These are phyloP conservation scores for Coleophoma cylindrospora DNA, from an alignment of 2,329 filamentous ascomycete genomes.

Conservation along the genomic window DNA sequence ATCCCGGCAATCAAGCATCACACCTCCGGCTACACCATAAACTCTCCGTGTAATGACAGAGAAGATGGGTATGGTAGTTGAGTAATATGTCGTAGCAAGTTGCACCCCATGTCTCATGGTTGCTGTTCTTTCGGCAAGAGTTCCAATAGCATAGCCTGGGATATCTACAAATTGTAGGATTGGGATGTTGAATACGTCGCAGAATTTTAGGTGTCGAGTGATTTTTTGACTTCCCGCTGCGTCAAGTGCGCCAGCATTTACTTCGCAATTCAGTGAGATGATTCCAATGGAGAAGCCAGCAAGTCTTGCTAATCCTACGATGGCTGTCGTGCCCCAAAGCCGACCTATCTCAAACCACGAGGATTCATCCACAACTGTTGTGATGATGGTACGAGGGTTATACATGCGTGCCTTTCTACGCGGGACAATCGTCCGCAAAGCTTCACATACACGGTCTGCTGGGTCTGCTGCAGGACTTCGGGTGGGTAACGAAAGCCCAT, in stretches of 20 bases:
- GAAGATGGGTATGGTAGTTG: constrained; percentile 58
- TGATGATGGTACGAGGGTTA: constrained; percentile 51
- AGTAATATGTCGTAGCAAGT: constrained; percentile 56
- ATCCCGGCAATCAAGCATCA: constrained; percentile 59
- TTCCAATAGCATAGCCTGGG: constrained; percentile 60
- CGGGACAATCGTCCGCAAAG: constrained; percentile 51
- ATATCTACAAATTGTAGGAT: constrained; percentile 60
- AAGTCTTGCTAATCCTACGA: constrained; percentile 54
- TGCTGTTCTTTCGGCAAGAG: constrained; percentile 54
- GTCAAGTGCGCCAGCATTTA: constrained; percentile 56
- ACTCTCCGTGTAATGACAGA: constrained; percentile 55
- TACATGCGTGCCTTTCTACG: constrained; percentile 55
- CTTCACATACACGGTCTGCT: constrained; percentile 39
- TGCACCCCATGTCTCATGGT: constrained; percentile 62
- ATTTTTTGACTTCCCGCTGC: constrained; percentile 57
- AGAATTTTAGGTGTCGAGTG: constrained; percentile 54
- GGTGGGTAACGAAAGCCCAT: constrained; percentile 49
- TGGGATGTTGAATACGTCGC: constrained; percentile 61
- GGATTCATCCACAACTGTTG: constrained; percentile 45
- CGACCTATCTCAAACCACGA: constrained; percentile 61
- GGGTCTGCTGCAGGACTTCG: constrained; percentile 40
- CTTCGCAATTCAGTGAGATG: constrained; percentile 55
- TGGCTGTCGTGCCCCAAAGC: constrained; percentile 57
- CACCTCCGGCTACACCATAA: constrained; percentile 59
- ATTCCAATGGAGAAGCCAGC: constrained; percentile 53